Evolutionary conservation across 2,329 filamentous ascomycete genomes (phyloP).

Genomic region (Monilinia fructigena): DNA sequence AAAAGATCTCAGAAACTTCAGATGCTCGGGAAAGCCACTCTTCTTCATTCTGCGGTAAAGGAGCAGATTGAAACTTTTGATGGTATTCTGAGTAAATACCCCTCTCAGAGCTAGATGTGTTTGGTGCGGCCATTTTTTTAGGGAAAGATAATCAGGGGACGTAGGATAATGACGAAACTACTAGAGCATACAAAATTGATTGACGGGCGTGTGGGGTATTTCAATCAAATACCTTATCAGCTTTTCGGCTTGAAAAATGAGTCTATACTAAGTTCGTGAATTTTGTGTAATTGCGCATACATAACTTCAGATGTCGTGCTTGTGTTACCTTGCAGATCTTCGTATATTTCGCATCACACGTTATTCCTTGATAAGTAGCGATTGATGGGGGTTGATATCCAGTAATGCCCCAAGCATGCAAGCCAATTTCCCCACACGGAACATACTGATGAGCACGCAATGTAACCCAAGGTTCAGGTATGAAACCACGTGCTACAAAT

Average conservation of each 20-base stretch:
- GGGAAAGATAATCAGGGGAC: not conserved
- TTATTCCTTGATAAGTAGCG: not conserved
- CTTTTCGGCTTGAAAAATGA: not conserved
- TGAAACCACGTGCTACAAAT: too few relatives aligned
- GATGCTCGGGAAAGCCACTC: constrained; percentile 17
- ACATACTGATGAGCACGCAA: constrained; percentile 3
- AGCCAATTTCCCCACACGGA: constrained; percentile 3
- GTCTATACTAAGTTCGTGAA: not conserved
- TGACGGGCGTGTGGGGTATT: not conserved
- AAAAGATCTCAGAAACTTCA: constrained; percentile 1
- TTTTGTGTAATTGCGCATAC: not conserved
- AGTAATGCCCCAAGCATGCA: not conserved
- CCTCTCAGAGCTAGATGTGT: not conserved
- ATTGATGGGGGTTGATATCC: not conserved
- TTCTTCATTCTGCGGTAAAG: constrained; percentile 11
- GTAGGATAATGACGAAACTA: not conserved
- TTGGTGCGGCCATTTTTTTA: not conserved
- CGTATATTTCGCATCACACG: too few relatives aligned
- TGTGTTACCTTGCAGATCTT: not conserved
- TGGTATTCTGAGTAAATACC: constrained; percentile 5
- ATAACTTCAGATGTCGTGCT: constrained; percentile 4
- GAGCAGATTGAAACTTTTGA: constrained; percentile 1
- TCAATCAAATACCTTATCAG: constrained; percentile 1
- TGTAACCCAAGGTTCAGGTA: not conserved
- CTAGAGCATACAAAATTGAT: not conserved